Evolutionary conservation across 192 early-diverging fungal genomes (phyloP).

Genomic region (Coemansia sp.): DNA sequence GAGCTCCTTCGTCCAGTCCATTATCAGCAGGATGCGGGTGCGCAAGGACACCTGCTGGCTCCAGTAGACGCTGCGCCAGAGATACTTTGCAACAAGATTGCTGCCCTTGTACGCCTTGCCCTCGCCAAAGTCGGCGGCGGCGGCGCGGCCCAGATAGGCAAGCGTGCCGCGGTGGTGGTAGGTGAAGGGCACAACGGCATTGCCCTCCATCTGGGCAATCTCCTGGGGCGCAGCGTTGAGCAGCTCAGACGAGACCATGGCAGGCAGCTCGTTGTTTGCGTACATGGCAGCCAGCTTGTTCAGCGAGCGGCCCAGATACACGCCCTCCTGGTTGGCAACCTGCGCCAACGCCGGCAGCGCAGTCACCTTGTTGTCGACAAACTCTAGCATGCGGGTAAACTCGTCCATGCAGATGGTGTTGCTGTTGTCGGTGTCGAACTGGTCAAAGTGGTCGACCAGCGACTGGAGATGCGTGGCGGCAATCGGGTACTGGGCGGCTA

Average conservation of each 20-base stretch:
- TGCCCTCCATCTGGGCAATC: conserved; percentile 13
- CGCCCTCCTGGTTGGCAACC: conserved; percentile 85
- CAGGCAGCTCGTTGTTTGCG: background rate
- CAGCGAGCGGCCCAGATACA: conserved; percentile 76
- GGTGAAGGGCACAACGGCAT: conserved; percentile 57
- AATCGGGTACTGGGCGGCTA: conserved; percentile 24
- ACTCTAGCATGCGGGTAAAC: conserved; percentile 45
- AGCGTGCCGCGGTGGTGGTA: conserved; percentile 70
- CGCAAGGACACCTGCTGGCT: conserved; percentile 65
- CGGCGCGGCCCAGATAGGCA: conserved; percentile 65
- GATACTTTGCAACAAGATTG: conserved; percentile 52
- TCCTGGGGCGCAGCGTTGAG: background rate
- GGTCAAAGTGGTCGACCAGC: conserved; percentile 38
- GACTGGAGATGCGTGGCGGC: conserved; percentile 43
- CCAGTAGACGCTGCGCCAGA: conserved; percentile 57
- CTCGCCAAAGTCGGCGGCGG: conserved; percentile 54
- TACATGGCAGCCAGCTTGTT: conserved; percentile 27
- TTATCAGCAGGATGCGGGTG: conserved; percentile 76
- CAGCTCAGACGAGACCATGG: background rate
- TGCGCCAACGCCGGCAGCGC: conserved; percentile 87
- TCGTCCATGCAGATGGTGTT: conserved; percentile 34
- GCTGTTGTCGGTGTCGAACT: conserved; percentile 40
- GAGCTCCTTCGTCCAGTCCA: conserved; percentile 89
- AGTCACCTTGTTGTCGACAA: conserved; percentile 58
- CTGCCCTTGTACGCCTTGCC: conserved; percentile 46